Percentiles rank a stretch among this genome's conserved stretches.
phyloP scores from a whole-genome alignment of 2,329 filamentous ascomycete species.

The Atkinsonella hypoxylon region DNA sequence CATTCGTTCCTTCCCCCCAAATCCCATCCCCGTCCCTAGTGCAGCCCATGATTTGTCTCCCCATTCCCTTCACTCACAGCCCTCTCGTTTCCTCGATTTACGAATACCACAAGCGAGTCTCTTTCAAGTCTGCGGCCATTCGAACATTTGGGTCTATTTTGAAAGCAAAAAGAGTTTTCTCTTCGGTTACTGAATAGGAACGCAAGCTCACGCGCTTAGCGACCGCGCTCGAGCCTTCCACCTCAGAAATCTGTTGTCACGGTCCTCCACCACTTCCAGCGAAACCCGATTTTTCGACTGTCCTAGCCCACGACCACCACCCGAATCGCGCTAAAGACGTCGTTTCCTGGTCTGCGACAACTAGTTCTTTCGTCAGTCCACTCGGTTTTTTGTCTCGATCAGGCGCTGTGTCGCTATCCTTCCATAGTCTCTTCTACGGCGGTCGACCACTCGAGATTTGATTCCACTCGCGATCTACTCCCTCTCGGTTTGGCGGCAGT shows the following conservation, averaged over 20 bases:
- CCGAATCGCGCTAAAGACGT: slow-evolving; percentile 11
- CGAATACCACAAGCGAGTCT: slow-evolving; percentile 7
- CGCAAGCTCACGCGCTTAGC: slow-evolving; percentile 14
- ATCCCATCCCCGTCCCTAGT: slow-evolving; percentile 18
- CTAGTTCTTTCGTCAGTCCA: background rate
- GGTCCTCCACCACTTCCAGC: slow-evolving; percentile 20
- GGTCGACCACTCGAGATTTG: background rate
- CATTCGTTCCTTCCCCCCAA: slow-evolving; percentile 17
- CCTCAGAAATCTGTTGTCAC: slow-evolving; percentile 12
- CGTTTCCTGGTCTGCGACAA: slow-evolving; percentile 9
- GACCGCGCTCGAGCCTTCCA: slow-evolving; percentile 11
- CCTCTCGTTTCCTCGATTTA: slow-evolving; percentile 7
- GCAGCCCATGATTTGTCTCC: slow-evolving; percentile 19
- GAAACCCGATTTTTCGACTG: slow-evolving; percentile 15
- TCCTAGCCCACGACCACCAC: slow-evolving; percentile 11
- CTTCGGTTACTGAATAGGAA: slow-evolving; percentile 5
- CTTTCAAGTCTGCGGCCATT: background rate
- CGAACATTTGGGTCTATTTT: background rate
- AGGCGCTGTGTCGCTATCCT: slow-evolving; percentile 4
- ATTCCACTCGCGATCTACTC: background rate
- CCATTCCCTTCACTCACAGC: slow-evolving; percentile 10
- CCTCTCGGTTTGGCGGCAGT: background rate
- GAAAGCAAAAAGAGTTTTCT: slow-evolving; percentile 10
- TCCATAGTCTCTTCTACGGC: background rate
- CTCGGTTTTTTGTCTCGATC: slow-evolving; percentile 4